Evolutionary conservation across 768 basidiomycete species (phyloP).

Genomic region (Lactifluus rugatus): DNA sequence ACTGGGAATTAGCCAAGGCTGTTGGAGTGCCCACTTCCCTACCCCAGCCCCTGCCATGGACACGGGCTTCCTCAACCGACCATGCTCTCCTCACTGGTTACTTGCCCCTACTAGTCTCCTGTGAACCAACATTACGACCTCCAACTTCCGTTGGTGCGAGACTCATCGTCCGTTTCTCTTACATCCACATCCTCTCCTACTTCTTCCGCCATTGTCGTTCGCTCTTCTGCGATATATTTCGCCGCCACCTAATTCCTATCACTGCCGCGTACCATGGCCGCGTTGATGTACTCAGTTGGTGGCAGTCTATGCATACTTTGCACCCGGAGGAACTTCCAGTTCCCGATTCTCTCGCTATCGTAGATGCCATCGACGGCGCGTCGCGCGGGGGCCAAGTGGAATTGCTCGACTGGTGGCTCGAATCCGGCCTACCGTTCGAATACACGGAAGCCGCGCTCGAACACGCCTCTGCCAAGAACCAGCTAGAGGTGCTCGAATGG

Average conservation of each 20-base stretch:
- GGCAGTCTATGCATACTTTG: conserved; percentile 55
- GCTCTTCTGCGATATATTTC: conserved; percentile 56
- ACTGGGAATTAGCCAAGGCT: conserved; percentile 78
- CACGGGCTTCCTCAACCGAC: conserved; percentile 57
- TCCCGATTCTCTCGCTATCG: conserved; percentile 44
- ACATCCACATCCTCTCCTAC: conserved; percentile 66
- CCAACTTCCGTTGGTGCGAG: conserved; percentile 65
- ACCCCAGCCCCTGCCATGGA: conserved; percentile 59
- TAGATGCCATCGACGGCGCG: conserved; percentile 70
- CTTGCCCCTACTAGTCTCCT: conserved; percentile 49
- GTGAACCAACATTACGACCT: conserved; percentile 43
- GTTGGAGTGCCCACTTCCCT: conserved; percentile 66
- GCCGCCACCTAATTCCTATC: conserved; percentile 61
- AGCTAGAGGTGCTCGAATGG: conserved; percentile 72
- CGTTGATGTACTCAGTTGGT: conserved; percentile 68
- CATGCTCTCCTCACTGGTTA: conserved; percentile 60
- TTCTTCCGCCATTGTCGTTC: conserved; percentile 55
- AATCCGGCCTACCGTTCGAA: conserved; percentile 53
- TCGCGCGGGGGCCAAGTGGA: conserved; percentile 65
- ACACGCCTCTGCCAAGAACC: conserved; percentile 68
- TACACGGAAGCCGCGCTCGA: conserved; percentile 77
- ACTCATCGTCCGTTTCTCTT: conserved; percentile 60
- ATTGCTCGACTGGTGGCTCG: conserved; percentile 76
- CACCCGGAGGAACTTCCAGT: conserved; percentile 50
- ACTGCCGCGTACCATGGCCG: conserved; percentile 73